Conservation (phyloP, 306 rosid genomes). For the Gleditsia sinensis region DNA sequence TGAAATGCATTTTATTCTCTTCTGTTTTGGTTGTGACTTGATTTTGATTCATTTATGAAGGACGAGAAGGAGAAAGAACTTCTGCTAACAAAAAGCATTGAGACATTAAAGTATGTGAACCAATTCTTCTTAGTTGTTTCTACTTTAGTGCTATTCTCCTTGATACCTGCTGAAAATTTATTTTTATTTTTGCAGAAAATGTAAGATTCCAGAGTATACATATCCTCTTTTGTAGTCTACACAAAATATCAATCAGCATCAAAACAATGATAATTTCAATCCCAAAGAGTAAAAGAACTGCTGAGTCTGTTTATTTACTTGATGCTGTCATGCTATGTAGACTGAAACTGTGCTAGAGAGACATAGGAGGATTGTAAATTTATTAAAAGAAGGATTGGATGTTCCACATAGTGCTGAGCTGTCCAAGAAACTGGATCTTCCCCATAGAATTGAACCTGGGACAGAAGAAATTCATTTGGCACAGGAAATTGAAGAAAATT, state of each 20-base stretch:
- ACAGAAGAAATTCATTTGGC: conserved; percentile 35
- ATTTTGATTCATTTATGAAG: conserved; percentile 43
- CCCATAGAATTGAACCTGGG: conserved; percentile 42
- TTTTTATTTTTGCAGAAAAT: conserved; percentile 53
- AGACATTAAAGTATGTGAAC: conserved; percentile 63
- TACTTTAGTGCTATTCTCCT: too few species aligned
- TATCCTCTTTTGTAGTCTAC: conserved; percentile 74
- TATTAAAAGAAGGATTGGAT: conserved; percentile 63
- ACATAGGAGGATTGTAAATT: conserved; percentile 57
- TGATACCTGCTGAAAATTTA: conserved; percentile 22
- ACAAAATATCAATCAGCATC: conserved; percentile 55
- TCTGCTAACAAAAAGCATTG: conserved; percentile 58
- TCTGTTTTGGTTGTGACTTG: conserved; percentile 25
- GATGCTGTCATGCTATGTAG: conserved; percentile 38
- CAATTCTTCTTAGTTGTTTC: background rate
- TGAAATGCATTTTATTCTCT: conserved; percentile 24
- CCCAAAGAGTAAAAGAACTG: background rate
- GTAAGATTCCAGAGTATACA: conserved; percentile 69
- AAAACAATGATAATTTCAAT: conserved; percentile 21
- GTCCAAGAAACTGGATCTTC: conserved; percentile 27
- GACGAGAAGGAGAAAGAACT: conserved; percentile 67
- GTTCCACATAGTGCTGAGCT: conserved; percentile 38
- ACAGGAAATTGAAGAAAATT: conserved; percentile 34
- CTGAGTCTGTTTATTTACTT: conserved; percentile 15
- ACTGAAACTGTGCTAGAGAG: conserved; percentile 67